phyloP scores from a whole-genome alignment of 495 filamentous ascomycete genomes.

The Platismatia glauca region DNA sequence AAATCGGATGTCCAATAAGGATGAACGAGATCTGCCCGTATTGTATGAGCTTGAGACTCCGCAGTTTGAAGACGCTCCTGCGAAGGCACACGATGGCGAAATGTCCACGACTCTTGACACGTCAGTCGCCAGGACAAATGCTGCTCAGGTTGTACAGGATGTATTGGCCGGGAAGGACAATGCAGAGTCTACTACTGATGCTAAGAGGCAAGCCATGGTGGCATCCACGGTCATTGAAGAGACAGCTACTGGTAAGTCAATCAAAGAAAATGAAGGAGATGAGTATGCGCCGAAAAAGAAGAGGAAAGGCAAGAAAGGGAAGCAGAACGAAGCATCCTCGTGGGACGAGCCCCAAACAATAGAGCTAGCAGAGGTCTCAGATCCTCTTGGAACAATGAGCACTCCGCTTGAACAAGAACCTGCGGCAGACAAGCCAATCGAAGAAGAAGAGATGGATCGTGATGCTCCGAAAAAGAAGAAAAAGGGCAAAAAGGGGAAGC shows the following conservation, averaged over 20 bases:
- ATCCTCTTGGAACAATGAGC: neutral
- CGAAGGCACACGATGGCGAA: neutral
- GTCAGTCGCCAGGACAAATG: neutral
- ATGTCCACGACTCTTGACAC: neutral
- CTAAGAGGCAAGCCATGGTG: conserved; percentile 9
- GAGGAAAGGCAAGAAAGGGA: conserved; percentile 32
- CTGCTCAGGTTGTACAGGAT: neutral
- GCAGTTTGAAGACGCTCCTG: neutral
- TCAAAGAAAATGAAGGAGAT: neutral
- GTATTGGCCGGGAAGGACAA: neutral
- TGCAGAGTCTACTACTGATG: conserved; percentile 2
- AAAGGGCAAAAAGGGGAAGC: conserved; percentile 35
- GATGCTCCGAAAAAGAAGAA: conserved; percentile 24
- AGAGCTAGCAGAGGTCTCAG: neutral
- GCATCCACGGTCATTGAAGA: neutral
- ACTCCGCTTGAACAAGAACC: neutral
- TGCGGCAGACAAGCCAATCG: neutral
- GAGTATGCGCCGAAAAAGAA: conserved; percentile 20
- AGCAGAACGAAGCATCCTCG: conserved; percentile 34
- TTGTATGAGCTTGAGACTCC: neutral
- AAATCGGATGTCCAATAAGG: neutral
- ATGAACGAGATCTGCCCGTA: neutral
- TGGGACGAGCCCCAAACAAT: conserved; percentile 20
- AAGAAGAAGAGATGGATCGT: conserved; percentile 5
- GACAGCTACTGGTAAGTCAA: neutral